Evolutionary conservation across 1,139 yeast genomes (phyloP), one percentile per base, ranked within the genome.

Genomic region (Nakaseomyces sp.): DNA sequence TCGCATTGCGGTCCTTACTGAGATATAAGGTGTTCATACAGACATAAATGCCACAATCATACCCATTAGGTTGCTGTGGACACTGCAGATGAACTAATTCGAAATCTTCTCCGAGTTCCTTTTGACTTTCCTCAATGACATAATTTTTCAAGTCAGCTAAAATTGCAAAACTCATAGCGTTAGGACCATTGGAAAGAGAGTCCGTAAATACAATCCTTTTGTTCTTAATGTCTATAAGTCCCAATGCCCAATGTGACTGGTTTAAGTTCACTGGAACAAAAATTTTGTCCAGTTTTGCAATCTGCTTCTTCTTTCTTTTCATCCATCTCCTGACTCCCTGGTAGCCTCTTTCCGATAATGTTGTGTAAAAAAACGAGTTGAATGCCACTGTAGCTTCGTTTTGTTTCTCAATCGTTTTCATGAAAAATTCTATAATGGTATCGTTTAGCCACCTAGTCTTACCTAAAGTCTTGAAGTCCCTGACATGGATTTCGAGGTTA

Each of bases 41-140:
- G 7, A 94, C 77, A 58, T 89, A 91, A 1, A 91, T 95, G 1
- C 99, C 99, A 66, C 99, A 93, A 61, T 93, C 99, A 52, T 64
- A 85, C 0, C 96, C 96, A 60, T 93, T 93, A 26, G 73, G 69
- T 61, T 93, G 99, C 53, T 81, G 87, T 0, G 98, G 98, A 30
- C 89, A 76, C 20, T 71, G 67, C 30, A 69, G 25, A 45, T 64
- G 69, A 19, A 63, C 44, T 58, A 66, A 52, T 35, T 64, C 64
- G 43, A 69, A 67, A 30, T 68, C 66, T 9, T 54, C 49, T 1
- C 72, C 70, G 15, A 66, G 57, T 40, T 61, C 57, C 1, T 58
- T 55, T 43, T 70, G 70, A 31, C 76, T 74, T 64, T 75, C 89
- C 35, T 76, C 73, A 1, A 61, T 55, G 71, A 86, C 73, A 59